Evolutionary conservation across 1,139 yeast species (phyloP).

Genomic region (Suhomyces choctaworum): DNA sequence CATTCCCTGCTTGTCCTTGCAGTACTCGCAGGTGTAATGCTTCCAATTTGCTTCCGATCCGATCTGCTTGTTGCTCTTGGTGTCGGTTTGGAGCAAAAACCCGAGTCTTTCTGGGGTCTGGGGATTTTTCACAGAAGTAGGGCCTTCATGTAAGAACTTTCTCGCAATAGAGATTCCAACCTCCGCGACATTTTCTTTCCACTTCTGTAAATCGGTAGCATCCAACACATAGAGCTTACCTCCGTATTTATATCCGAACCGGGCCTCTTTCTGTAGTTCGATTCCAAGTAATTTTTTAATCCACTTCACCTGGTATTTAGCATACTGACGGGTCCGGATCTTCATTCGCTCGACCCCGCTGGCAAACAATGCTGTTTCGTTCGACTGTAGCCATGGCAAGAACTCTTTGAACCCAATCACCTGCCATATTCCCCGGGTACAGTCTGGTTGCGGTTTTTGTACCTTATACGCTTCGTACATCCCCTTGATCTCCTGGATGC

Average conservation of each 20-base stretch:
- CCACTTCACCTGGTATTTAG: slow-evolving; percentile 92
- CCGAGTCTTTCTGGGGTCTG: slow-evolving; percentile 48
- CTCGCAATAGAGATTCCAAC: slow-evolving; percentile 56
- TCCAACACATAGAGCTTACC: slow-evolving; percentile 70
- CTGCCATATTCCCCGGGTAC: slow-evolving; percentile 86
- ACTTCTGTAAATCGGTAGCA: slow-evolving; percentile 66
- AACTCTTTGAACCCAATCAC: slow-evolving; percentile 96
- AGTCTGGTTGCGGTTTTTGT: slow-evolving; percentile 41
- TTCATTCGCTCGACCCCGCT: slow-evolving; percentile 77
- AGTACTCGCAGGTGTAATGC: slow-evolving; percentile 65
- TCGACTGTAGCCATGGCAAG: slow-evolving; percentile 64
- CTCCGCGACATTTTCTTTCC: slow-evolving; percentile 58
- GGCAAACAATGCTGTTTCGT: slow-evolving; percentile 26
- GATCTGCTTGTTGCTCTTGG: slow-evolving; percentile 38
- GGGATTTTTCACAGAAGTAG: slow-evolving; percentile 23
- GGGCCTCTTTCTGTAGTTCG: slow-evolving; percentile 54
- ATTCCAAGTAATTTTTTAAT: slow-evolving; percentile 69
- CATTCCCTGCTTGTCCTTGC: slow-evolving; percentile 58
- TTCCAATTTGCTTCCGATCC: slow-evolving; percentile 58
- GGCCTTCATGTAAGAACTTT: slow-evolving; percentile 33
- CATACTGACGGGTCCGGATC: slow-evolving; percentile 79
- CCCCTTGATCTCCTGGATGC: slow-evolving; percentile 64
- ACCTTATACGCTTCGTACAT: slow-evolving; percentile 47
- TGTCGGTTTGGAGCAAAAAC: slow-evolving; percentile 31
- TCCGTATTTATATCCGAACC: slow-evolving; percentile 53